A percentile compares a stretch with the other conserved stretches of the same genome.
These are phyloP conservation scores for Stagonosporopsis rhizophila DNA, from an alignment of 2,329 filamentous ascomycete species.

Conservation along the genomic window DNA sequence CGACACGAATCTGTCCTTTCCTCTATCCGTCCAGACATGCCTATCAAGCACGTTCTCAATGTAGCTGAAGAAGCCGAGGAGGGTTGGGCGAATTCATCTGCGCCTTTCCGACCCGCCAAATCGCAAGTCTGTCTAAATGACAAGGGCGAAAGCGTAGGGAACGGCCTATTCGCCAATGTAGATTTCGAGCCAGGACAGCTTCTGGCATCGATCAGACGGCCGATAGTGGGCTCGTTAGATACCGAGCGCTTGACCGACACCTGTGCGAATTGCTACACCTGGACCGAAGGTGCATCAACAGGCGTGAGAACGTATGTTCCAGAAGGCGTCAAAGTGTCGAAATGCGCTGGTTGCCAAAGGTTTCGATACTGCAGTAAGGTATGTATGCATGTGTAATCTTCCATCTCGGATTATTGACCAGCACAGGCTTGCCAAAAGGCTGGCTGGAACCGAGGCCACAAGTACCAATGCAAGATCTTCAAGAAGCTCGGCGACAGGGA, in stretches of 20 bases:
- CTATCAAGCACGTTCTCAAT: conserved; percentile 17
- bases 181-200: conserved; percentile 58
- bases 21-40: background rate
- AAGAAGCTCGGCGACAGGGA: conserved; percentile 50
- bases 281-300: conserved; percentile 42
- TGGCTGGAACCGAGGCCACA: conserved; percentile 67
- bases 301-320: conserved; percentile 45
- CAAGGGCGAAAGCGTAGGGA: conserved; percentile 49
- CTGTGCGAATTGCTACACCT: conserved; percentile 65
- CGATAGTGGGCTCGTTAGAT: conserved; percentile 63
- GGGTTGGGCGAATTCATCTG: conserved; percentile 16
- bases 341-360: conserved; percentile 64
- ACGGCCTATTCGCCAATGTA: conserved; percentile 62
- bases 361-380: conserved; percentile 69
- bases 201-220: conserved; percentile 58
- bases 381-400: conserved; percentile 16
- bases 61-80: conserved; percentile 15
- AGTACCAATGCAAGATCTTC: conserved; percentile 65
- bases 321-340: conserved; percentile 53
- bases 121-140: conserved; percentile 31
- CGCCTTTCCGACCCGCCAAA: conserved; percentile 32
- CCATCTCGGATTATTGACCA: conserved; percentile 7
- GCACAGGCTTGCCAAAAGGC: conserved; percentile 63
- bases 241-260: conserved; percentile 59
- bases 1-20: conserved; percentile 8